phyloP scores from a whole-genome alignment of 345 rosid genomes.

The Salix viminalis region DNA sequence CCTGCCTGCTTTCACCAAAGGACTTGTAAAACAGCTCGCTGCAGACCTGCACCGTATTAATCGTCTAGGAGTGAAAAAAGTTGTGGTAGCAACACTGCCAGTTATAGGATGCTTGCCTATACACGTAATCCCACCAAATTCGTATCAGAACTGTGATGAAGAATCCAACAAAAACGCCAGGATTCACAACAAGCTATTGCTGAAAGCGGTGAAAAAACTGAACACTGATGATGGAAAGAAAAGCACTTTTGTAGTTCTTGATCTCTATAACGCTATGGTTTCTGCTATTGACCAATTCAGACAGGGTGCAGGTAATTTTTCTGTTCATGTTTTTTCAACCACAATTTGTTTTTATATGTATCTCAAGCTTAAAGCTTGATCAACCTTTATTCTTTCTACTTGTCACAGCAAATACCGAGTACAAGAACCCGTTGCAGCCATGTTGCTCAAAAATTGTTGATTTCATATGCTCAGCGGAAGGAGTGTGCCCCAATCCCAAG shows the following conservation, averaged over 20 bases:
- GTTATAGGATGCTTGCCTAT: conserved; percentile 32
- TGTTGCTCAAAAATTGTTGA: too few relatives aligned
- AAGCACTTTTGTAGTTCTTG: conserved; percentile 11
- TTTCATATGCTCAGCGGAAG: too few relatives aligned
- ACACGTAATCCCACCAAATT: neutral
- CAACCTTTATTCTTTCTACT: too few relatives aligned
- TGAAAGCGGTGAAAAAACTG: conserved; percentile 9
- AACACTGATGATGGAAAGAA: conserved; percentile 13
- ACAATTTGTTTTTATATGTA: neutral
- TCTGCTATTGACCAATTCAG: conserved; percentile 8
- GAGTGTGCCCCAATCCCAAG: too few relatives aligned
- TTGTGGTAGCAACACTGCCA: too few relatives aligned
- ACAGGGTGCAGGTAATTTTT: conserved; percentile 5
- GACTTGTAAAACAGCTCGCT: too few relatives aligned
- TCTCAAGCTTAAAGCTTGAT: neutral
- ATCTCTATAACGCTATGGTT: conserved; percentile 25
- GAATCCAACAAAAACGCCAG: conserved; percentile 3
- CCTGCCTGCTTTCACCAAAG: too few relatives aligned
- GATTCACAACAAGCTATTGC: conserved; percentile 26
- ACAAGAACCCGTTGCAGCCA: neutral
- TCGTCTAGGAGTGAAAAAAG: too few relatives aligned
- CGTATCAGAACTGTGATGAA: conserved; percentile 22
- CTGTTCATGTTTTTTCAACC: neutral
- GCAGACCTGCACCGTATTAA: too few relatives aligned
- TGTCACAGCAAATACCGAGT: neutral